Percentiles rank a stretch among this genome's conserved stretches.
Conservation (phyloP, 495 filamentous ascomycete genomes). For the Aspergillus incahuasiensis region DNA sequence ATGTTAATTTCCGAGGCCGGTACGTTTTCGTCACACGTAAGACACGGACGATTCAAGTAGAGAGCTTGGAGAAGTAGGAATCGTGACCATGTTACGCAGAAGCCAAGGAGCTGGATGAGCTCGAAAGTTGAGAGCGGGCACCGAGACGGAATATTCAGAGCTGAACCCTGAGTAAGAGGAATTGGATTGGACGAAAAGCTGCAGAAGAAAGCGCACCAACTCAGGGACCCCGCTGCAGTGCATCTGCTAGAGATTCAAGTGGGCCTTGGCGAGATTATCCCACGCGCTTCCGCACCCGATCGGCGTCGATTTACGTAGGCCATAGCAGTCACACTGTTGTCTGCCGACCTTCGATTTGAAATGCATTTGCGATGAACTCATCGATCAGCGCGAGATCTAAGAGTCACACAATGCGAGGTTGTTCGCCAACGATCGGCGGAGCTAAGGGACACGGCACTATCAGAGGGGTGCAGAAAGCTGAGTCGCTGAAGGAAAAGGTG, state of each 20-base stretch:
- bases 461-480: not conserved
- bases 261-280: slow-evolving; percentile 17
- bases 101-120: not conserved
- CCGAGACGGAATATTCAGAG: not conserved
- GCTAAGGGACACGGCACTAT: not conserved
- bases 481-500: not conserved
- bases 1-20: not conserved
- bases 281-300: slow-evolving; percentile 19
- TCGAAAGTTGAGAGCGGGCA: not conserved
- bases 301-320: slow-evolving; percentile 15
- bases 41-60: not conserved
- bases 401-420: not conserved
- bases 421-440: not conserved
- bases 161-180: not conserved
- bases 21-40: not conserved
- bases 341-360: not conserved
- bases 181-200: slow-evolving; percentile 1
- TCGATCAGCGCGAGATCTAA: not conserved
- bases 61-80: not conserved
- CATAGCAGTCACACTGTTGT: not conserved
- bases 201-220: not conserved
- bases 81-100: not conserved
- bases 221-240: not conserved
- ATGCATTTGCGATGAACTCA: not conserved
- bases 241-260: slow-evolving; percentile 6